These are phyloP conservation scores for Ophiocordyceps sinensis DNA, from an alignment of 2,329 filamentous ascomycete species.

Conservation along the genomic window DNA sequence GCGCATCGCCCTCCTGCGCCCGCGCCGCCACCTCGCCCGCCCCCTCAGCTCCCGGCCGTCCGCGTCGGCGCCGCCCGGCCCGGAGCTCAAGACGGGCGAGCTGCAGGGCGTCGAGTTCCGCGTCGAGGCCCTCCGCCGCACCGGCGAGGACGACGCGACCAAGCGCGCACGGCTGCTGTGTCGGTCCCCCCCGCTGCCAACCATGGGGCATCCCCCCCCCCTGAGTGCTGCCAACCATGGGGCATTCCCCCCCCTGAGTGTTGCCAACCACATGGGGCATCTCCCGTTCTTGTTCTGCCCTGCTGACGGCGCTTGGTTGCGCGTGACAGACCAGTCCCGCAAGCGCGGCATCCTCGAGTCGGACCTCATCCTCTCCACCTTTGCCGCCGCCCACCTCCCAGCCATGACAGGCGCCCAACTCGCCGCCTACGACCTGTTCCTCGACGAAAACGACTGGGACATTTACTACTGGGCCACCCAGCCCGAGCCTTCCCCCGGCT, in stretches of 20 bases:
- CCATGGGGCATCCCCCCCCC: background rate
- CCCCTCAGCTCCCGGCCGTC: background rate
- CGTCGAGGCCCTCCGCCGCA: conserved; percentile 76
- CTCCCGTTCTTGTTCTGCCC: conserved; percentile 1
- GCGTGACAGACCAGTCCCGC: conserved; percentile 68
- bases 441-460: conserved; percentile 99
- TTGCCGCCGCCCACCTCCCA: conserved; percentile 66
- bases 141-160: conserved; percentile 70
- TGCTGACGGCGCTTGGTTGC: no score
- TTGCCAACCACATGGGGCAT: no score
- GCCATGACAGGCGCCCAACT: conserved; percentile 62
- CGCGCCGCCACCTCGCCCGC: background rate
- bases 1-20: background rate
- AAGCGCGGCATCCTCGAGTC: conserved; percentile 94
- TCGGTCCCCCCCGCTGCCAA: conserved; percentile 29
- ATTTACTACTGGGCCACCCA: conserved; percentile 99
- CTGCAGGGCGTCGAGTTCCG: conserved; percentile 75
- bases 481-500: conserved; percentile 28
- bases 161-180: conserved; percentile 73
- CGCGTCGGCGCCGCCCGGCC: background rate
- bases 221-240: no score
- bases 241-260: conserved; percentile 1
- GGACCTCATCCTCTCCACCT: conserved; percentile 91
- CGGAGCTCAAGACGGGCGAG: conserved; percentile 69
- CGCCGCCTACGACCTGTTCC: conserved; percentile 74